phyloP scores from a whole-genome alignment of 306 rosid genomes.

The Quercus aquifolioides region DNA sequence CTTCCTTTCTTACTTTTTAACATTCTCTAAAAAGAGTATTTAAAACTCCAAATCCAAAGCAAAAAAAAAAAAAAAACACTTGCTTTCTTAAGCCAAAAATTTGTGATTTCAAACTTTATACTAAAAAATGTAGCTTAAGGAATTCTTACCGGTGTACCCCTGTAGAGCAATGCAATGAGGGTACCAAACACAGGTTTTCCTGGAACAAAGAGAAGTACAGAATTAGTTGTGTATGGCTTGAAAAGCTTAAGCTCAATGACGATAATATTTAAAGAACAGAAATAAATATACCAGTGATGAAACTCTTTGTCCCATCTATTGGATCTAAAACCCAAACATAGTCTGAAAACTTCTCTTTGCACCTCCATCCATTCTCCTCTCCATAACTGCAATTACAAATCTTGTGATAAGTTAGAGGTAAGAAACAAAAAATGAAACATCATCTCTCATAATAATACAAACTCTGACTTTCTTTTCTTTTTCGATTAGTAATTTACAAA shows the following conservation, averaged over 20 bases:
- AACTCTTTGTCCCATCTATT: conserved; percentile 94
- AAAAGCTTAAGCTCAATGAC: neutral
- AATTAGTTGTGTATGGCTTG: neutral
- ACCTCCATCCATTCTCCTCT: conserved; percentile 95
- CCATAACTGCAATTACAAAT: conserved; percentile 59
- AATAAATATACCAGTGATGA: conserved; percentile 69
- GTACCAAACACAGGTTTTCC: conserved; percentile 96
- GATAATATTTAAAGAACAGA: neutral
- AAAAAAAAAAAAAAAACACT: neutral
- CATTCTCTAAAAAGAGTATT: neutral
- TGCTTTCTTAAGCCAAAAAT: neutral
- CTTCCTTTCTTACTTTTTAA: neutral
- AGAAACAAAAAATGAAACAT: neutral
- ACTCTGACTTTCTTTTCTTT: neutral
- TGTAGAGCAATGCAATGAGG: conserved; percentile 74
- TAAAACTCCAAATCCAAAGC: neutral
- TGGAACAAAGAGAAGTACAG: conserved; percentile 30
- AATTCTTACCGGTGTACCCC: conserved; percentile 70
- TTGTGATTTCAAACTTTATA: neutral
- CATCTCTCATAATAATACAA: neutral
- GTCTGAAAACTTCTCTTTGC: conserved; percentile 61
- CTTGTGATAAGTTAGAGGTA: neutral
- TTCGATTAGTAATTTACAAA: neutral
- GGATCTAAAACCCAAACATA: conserved; percentile 98
- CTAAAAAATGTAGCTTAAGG: conserved; percentile 16